These are phyloP conservation scores for slime mould (Dictyostelium discoideum) DNA, from an alignment of 78 protist genomes.

Conservation along the genomic window dicty_2.7 NC_007088.5:5618501-5619000, in stretches of 20 bases:
- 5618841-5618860: constrained; percentile 28
- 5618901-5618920: neutral
- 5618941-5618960: constrained; percentile 35
- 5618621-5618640: too few species aligned
- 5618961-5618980: neutral
- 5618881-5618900: neutral
- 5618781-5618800: constrained; percentile 20
- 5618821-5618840: constrained; percentile 4
- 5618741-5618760: neutral
- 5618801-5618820: neutral
- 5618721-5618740: neutral
- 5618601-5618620: too few species aligned
- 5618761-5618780: constrained; percentile 35
- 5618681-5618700: too few species aligned
- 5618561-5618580: too few species aligned
- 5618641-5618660: too few species aligned
- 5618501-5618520: too few species aligned
- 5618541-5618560: too few species aligned
- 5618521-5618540: too few species aligned
- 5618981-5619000: constrained; percentile 30
- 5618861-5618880: neutral
- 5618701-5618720: too few species aligned
- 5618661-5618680: too few species aligned
- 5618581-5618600: too few species aligned
- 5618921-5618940: constrained; percentile 7